phyloP scores from a whole-genome alignment of 2,329 filamentous ascomycete genomes.

The Aspergillus bombycis region DNA sequence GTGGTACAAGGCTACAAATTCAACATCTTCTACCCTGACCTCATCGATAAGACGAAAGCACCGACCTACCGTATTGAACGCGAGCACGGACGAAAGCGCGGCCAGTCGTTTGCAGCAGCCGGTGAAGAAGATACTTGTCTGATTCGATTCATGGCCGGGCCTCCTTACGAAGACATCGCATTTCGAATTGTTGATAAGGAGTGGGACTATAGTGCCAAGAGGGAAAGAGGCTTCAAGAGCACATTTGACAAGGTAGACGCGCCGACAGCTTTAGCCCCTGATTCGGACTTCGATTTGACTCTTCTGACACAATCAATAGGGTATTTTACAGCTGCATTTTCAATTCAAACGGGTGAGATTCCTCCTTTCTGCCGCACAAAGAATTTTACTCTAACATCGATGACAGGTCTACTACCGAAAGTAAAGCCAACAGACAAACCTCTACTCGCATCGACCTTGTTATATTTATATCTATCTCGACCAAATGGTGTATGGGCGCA shows the following conservation, averaged over 20 bases:
- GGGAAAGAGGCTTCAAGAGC: conserved; percentile 91
- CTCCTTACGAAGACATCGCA: conserved; percentile 94
- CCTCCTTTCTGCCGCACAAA: conserved; percentile 3
- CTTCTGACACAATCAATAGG: conserved; percentile 53
- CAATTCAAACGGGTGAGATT: conserved; percentile 89
- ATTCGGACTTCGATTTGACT: background rate
- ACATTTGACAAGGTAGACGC: conserved; percentile 89
- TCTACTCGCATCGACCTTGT: background rate
- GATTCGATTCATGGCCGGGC: conserved; percentile 91
- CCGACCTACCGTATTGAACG: conserved; percentile 96
- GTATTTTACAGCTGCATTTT: conserved; percentile 94
- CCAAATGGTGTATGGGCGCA: background rate
- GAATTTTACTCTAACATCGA: conserved; percentile 8
- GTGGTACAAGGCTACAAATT: conserved; percentile 99
- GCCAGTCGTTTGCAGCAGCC: conserved; percentile 89
- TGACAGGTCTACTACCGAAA: conserved; percentile 53
- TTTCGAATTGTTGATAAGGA: conserved; percentile 98
- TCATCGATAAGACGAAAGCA: conserved; percentile 91
- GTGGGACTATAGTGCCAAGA: conserved; percentile 97
- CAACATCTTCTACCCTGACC: conserved; percentile 98
- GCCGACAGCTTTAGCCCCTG: background rate
- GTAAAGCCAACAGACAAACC: conserved; percentile 28
- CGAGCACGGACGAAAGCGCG: conserved; percentile 84
- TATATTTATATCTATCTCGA: background rate
- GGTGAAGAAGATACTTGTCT: conserved; percentile 97